Evolutionary conservation across 106 monocot genomes (phyloP).

Genomic region (Acorus gramineus): DNA sequence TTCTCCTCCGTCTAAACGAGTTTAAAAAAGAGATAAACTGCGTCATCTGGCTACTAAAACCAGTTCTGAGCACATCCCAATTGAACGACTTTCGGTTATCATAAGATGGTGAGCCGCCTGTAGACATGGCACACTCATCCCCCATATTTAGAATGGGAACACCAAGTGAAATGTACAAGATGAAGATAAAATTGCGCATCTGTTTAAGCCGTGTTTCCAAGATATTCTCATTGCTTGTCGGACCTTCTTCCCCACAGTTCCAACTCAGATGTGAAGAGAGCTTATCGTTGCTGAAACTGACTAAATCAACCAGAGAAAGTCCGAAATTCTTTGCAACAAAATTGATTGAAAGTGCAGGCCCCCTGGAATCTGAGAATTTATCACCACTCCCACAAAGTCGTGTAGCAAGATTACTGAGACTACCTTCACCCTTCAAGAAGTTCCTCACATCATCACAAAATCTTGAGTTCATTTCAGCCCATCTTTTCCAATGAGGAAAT

Average conservation of each 20-base stretch:
- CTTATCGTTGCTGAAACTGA: constrained; percentile 49
- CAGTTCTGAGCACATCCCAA: constrained; percentile 39
- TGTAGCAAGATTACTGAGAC: constrained; percentile 67
- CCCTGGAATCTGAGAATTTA: constrained; percentile 55
- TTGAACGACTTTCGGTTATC: constrained; percentile 34
- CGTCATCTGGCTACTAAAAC: constrained; percentile 44
- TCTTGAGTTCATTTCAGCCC: constrained; percentile 70
- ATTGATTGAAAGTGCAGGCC: constrained; percentile 77
- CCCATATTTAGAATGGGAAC: constrained; percentile 89
- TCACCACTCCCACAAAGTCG: constrained; percentile 92
- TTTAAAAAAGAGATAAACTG: constrained; percentile 59
- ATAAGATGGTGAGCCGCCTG: constrained; percentile 38
- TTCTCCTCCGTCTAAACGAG: constrained; percentile 53
- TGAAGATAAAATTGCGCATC: constrained; percentile 72
- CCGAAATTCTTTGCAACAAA: constrained; percentile 65
- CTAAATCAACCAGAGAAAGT: constrained; percentile 75
- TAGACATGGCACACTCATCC: constrained; percentile 68
- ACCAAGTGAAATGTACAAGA: constrained; percentile 79
- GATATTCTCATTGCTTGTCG: constrained; percentile 33
- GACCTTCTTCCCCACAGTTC: constrained; percentile 90
- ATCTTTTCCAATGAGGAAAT: constrained; percentile 92
- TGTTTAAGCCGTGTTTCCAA: constrained; percentile 61
- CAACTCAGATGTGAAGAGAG: constrained; percentile 67
- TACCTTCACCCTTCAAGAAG: constrained; percentile 68
- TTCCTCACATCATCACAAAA: constrained; percentile 66